These are phyloP conservation scores for Dunaliella primolecta DNA, from an alignment of 139 green algal genomes.

Conservation along the genomic window DNA sequence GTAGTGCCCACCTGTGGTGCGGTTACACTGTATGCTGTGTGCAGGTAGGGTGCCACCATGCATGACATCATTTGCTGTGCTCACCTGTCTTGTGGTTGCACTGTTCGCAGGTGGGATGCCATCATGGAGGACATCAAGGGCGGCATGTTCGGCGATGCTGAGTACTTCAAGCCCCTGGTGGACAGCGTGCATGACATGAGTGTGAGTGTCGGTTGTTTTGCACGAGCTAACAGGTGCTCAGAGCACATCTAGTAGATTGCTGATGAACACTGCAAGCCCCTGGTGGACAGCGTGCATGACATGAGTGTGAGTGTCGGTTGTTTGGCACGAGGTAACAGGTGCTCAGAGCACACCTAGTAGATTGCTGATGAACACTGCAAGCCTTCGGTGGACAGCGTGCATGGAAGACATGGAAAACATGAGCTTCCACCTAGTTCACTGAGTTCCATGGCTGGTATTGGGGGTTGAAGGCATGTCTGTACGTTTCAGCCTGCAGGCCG, in stretches of 20 bases:
- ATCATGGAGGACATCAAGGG: conserved; percentile 61
- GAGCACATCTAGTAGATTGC: background rate
- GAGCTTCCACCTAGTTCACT: background rate
- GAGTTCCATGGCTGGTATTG: background rate
- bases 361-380: background rate
- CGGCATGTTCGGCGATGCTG: conserved; percentile 87
- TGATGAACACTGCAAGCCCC: background rate
- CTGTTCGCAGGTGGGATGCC: conserved; percentile 53
- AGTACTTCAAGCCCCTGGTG: conserved; percentile 92
- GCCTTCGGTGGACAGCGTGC: background rate
- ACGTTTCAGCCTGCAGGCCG: too few species aligned
- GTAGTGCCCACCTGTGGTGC: too few species aligned
- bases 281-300: conserved; percentile 16
- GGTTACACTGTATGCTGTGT: too few species aligned
- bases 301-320: conserved; percentile 19
- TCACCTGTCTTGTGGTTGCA: too few species aligned
- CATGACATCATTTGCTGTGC: too few species aligned
- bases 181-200: conserved; percentile 83
- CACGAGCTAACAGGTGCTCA: background rate
- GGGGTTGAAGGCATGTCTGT: background rate
- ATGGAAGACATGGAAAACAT: background rate
- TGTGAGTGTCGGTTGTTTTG: conserved; percentile 21
- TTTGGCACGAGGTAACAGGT: background rate
- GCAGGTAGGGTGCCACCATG: too few species aligned
- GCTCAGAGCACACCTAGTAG: background rate